Evolutionary conservation across 2,329 filamentous ascomycete species (phyloP).

Genomic region (Fusarium beomiforme): DNA sequence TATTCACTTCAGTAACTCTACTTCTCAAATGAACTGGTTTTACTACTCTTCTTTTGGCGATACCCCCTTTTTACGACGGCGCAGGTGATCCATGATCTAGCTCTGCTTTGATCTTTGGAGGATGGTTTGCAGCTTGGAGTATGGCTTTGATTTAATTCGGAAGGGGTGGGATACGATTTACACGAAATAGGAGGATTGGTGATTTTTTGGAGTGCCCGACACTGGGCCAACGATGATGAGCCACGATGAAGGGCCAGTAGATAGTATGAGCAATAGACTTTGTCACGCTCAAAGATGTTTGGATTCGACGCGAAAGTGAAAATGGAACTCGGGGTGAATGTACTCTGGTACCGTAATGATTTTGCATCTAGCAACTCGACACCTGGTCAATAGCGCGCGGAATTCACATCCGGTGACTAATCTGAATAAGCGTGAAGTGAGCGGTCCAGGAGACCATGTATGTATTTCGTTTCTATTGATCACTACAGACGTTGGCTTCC

Average conservation of each 20-base stretch:
- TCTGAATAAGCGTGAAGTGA: conserved; percentile 1
- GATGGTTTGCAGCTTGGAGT: conserved; percentile 46
- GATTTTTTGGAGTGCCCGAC: conserved; percentile 30
- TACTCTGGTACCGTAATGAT: background rate
- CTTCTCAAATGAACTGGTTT: conserved; percentile 38
- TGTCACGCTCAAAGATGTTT: conserved; percentile 21
- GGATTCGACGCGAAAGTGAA: background rate
- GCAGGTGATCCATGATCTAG: conserved; percentile 32
- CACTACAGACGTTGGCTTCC: background rate
- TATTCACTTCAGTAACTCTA: conserved; percentile 38
- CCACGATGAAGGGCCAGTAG: conserved; percentile 36
- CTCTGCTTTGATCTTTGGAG: conserved; percentile 14
- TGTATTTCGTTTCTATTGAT: too few relatives aligned
- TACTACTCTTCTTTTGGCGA: conserved; percentile 48
- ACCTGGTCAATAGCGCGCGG: background rate
- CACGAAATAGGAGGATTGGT: conserved; percentile 41
- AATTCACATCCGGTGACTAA: conserved; percentile 32
- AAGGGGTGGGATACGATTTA: conserved; percentile 41
- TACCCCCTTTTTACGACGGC: conserved; percentile 46
- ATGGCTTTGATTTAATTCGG: conserved; percentile 44
- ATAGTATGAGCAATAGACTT: conserved; percentile 39
- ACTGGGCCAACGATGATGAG: conserved; percentile 36
- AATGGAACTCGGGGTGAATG: background rate
- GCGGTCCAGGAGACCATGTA: background rate
- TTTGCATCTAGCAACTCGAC: background rate